Evolutionary conservation across 116 monocot genomes (phyloP), one percentile per base, ranked within the genome.

Genomic region (Papilionanthe hybrid): DNA sequence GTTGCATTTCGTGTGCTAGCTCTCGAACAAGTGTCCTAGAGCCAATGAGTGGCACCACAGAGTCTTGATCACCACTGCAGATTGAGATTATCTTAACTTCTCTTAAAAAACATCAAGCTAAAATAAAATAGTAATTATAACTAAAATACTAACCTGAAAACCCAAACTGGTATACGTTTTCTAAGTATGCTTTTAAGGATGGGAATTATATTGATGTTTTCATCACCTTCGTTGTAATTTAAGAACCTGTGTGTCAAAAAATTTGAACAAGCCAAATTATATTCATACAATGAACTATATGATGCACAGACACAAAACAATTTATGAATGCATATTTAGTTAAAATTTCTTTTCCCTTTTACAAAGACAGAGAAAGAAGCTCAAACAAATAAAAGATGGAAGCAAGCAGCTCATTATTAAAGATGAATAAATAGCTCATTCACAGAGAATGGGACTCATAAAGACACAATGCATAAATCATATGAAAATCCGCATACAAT

Each of bases 51-150:
- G 93, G 93, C 45, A 93, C 90, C 2, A 93, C 93, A 5, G 93
- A 93, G 56, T 93, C 93, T 93, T 93, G 93, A 66, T 93, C 93
- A 15, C 93, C 93, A 80, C 93, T 93, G 88, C 28, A 57, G 25
- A 29, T 53, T 43, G 77, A 20, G 25, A 72, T 29, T 60, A n/a
- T 65, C 28, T 27, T 20, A 71, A 18, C 71, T 71, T 71, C 30
- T 32, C 19, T 71, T 71, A 17, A 53, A 17, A 53, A 53, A 17
- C 18, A 18, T 53, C 13, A 17, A 53, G 4, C 17, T 13, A 49
- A 49, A 49, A 49, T 53, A 53, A 17, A 53, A 18, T 53, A 0
- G 9, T 4, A 69, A 65, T 28, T 20, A 20, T 42, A 58, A 63
- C 19, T 0, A 30, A 41, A 80, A 12, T 73, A 3, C 81, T 86